Evolutionary conservation across 1,284 basidiomycete genomes (phyloP).

Genomic region (Ganoderma leucocontextum): DNA sequence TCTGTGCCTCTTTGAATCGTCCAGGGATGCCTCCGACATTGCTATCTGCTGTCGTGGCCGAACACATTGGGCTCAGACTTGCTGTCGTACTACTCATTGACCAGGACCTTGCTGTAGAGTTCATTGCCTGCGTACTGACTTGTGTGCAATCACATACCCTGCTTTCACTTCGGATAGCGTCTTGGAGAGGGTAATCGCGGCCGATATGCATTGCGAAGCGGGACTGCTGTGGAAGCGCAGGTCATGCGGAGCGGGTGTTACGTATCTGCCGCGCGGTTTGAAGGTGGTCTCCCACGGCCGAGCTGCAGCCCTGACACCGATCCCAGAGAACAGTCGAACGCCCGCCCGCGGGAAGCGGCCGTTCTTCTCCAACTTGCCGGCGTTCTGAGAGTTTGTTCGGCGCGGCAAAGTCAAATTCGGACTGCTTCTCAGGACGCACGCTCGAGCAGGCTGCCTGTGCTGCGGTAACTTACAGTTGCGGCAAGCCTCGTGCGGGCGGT

Average conservation of each 20-base stretch:
- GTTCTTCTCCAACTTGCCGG: not conserved
- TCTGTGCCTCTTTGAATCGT: not conserved
- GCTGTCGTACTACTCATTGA: constrained; percentile 9
- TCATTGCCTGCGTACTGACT: constrained; percentile 1
- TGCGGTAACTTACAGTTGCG: not conserved
- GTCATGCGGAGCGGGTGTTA: not conserved
- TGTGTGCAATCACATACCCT: constrained; percentile 3
- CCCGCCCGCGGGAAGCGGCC: not conserved
- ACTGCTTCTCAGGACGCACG: not conserved
- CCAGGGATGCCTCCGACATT: not conserved
- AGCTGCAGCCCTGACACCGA: not conserved
- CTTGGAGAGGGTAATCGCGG: too few relatives aligned
- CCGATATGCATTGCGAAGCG: not conserved
- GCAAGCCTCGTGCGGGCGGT: not conserved
- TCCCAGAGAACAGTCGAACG: not conserved
- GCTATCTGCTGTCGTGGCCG: not conserved
- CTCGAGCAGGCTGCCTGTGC: not conserved
- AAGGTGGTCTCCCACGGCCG: not conserved
- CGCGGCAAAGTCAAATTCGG: not conserved
- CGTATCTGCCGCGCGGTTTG: not conserved
- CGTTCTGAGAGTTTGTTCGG: not conserved
- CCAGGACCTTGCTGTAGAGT: constrained; percentile 10
- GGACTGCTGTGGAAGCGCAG: not conserved
- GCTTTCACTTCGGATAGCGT: not conserved
- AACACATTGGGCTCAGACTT: constrained; percentile 13